These are phyloP conservation scores for Globisporangium alternatum DNA, from an alignment of 352 stramenopile species.

Conservation along the genomic window DNA sequence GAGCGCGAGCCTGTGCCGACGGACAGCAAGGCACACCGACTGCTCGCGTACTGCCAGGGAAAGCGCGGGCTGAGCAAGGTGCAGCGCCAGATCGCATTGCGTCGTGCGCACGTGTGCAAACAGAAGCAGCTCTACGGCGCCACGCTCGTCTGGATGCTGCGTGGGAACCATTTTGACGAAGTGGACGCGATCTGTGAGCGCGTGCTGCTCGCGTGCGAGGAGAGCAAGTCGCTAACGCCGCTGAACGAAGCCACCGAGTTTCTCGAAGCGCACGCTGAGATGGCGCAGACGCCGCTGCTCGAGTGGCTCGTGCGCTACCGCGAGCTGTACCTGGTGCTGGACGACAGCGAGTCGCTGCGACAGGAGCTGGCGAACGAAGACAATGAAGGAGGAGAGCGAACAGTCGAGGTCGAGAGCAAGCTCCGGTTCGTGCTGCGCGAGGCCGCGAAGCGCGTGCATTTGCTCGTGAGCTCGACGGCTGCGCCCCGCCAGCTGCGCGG, in stretches of 20 bases:
- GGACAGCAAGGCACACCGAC: slow-evolving; percentile 56
- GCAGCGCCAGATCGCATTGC: slow-evolving; percentile 32
- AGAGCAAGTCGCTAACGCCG: slow-evolving; percentile 30
- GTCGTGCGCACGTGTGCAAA: slow-evolving; percentile 44
- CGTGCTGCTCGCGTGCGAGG: slow-evolving; percentile 47
- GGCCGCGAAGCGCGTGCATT: slow-evolving; percentile 54
- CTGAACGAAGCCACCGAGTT: slow-evolving; percentile 74
- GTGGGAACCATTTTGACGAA: slow-evolving; percentile 51
- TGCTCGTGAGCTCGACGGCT: slow-evolving; percentile 41
- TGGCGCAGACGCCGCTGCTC: slow-evolving; percentile 47
- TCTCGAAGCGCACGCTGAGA: slow-evolving; percentile 41
- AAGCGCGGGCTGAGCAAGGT: slow-evolving; percentile 38
- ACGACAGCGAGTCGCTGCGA: slow-evolving; percentile 53
- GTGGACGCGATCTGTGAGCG: slow-evolving; percentile 55
- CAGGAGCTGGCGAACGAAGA: slow-evolving; percentile 25
- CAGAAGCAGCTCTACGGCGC: slow-evolving; percentile 33
- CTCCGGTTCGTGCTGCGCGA: slow-evolving; percentile 60
- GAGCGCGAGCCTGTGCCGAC: slow-evolving; percentile 45
- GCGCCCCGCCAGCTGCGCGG: slow-evolving; percentile 43
- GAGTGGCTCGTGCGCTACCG: slow-evolving; percentile 68
- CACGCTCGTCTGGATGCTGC: slow-evolving; percentile 67
- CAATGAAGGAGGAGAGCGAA: slow-evolving; percentile 20
- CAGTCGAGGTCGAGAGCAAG: slow-evolving; percentile 32
- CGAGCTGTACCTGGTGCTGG: slow-evolving; percentile 62
- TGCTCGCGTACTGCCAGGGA: slow-evolving; percentile 51